Conservation (phyloP, 1,284 basidiomycete genomes). For the Fomitiporia mediterranea region DNA sequence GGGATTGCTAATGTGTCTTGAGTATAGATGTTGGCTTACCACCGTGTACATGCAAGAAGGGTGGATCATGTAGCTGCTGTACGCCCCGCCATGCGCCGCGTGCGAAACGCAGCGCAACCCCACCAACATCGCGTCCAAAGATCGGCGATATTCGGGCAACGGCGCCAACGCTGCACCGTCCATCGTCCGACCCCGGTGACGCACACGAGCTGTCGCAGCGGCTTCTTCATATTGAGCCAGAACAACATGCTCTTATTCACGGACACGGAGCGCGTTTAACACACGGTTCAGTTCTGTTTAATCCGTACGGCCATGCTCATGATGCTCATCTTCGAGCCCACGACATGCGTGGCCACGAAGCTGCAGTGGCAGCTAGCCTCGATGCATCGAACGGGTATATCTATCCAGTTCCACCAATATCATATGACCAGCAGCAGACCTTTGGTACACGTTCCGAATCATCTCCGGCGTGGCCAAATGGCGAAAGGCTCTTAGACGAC, state of each 20-base stretch:
- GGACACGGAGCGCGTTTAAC: conserved; percentile 15
- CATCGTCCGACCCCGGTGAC: conserved; percentile 9
- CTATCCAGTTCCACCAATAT: conserved; percentile 5
- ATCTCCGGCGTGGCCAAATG: conserved; percentile 1
- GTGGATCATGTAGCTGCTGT: conserved; percentile 50
- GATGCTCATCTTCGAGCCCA: conserved; percentile 10
- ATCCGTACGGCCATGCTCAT: conserved; percentile 18
- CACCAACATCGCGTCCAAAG: conserved; percentile 8
- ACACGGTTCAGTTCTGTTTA: conserved; percentile 16
- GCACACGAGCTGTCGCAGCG: neutral
- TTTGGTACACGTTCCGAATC: conserved; percentile 1
- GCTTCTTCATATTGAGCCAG: neutral
- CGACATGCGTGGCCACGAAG: conserved; percentile 13
- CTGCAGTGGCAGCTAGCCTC: neutral
- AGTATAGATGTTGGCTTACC: conserved; percentile 27
- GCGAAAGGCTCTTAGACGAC: conserved; percentile 6
- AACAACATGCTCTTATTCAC: conserved; percentile 11
- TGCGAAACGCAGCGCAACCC: conserved; percentile 14
- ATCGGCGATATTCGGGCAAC: conserved; percentile 16
- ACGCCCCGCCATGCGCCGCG: conserved; percentile 31
- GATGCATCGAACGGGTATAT: conserved; percentile 1
- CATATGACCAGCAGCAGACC: conserved; percentile 10
- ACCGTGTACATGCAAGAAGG: conserved; percentile 38
- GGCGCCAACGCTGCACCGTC: neutral
- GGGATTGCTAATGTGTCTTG: conserved; percentile 40